Percentiles rank a stretch among this genome's conserved stretches.
Conservation (phyloP, 805 yeast species). For the Tetrapisispora fleetii region DNA sequence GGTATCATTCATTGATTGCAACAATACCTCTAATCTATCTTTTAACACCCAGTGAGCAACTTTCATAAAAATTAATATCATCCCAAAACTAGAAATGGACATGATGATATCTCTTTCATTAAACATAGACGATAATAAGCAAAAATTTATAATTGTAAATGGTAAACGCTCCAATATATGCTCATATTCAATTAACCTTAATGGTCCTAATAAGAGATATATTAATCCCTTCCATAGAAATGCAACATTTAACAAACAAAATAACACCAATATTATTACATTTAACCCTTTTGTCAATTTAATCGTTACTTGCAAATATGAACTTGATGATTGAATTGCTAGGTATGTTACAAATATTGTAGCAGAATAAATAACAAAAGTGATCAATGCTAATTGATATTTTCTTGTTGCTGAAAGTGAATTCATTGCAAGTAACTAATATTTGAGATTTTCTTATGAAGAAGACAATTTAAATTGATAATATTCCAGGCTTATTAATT, state of each 20-base stretch:
- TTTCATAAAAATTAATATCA: conserved; percentile 42
- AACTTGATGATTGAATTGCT: conserved; percentile 17
- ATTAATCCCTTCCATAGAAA: conserved; percentile 42
- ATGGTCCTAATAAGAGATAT: conserved; percentile 55
- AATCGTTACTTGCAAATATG: conserved; percentile 36
- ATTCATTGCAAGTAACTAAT: background rate
- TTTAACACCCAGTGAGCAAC: conserved; percentile 67
- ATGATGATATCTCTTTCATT: conserved; percentile 36
- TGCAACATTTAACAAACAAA: conserved; percentile 33
- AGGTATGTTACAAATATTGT: conserved; percentile 15
- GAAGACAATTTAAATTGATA: no score
- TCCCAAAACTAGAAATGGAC: conserved; percentile 33
- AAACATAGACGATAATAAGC: conserved; percentile 48
- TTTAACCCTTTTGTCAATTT: conserved; percentile 43
- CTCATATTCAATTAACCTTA: conserved; percentile 67
- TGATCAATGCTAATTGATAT: conserved; percentile 11
- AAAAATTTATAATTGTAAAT: conserved; percentile 51
- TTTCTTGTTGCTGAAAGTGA: conserved; percentile 4
- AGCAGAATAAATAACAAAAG: conserved; percentile 12
- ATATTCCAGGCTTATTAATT: no score
- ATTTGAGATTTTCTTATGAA: no score
- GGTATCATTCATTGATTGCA: conserved; percentile 34
- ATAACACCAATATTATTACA: conserved; percentile 34
- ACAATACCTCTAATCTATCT: conserved; percentile 38
- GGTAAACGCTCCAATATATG: conserved; percentile 60